Base-by-base conservation (phyloP, 2,329 filamentous ascomycete species). In the Lachnellula cervina region DNA sequence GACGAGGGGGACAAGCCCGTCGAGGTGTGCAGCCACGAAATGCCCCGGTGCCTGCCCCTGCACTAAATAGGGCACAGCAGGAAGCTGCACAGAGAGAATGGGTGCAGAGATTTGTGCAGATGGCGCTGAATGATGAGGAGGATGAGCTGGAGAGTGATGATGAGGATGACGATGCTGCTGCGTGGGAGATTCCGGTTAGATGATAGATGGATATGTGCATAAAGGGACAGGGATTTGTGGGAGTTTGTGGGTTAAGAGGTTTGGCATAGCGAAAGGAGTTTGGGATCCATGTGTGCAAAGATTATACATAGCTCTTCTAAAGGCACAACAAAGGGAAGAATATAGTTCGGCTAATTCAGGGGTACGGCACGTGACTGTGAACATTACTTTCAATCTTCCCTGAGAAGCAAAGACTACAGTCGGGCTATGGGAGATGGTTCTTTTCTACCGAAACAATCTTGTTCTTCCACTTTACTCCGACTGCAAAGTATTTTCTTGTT, bases 91-190 rank as follows among this genome's bases (percentile, higher is more conserved):
- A 68, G 44, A 63, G 64, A 50, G 63, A 63, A 19, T 70, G 68
- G 68, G 62, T 70, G 1, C 66, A 67, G 49, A 64, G 62, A 59
- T 70, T 70, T 56, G 67, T 70, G 5, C 65, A 66, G 52, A 66
- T 70, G 67, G 68, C 68, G 1, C 49, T 69, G 47, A 66, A 68
- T 51, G 68, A 70, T 34, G 66, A 69, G 56, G 68, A 70, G 38
- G 68, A 70, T 60, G 58, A 63, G 37, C 37, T 70, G 5, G 64
- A 66, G 13, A 62, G 48, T 69, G 73, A 66, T 68, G 74, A 62
- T 57, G 46, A 76, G 74, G 56, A 80, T 72, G 54, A 80, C 70
- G 57, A 79, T 68, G 69, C 78, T 67, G 42, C 72, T 66, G 57
- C 70, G 61, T 62, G 78, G 78, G 69, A 76, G 74, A 67, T 71